Evolutionary conservation across 2,329 filamentous ascomycete genomes (phyloP), one percentile per base, ranked within the genome.

Genomic region (Scedosporium dehoogii): DNA sequence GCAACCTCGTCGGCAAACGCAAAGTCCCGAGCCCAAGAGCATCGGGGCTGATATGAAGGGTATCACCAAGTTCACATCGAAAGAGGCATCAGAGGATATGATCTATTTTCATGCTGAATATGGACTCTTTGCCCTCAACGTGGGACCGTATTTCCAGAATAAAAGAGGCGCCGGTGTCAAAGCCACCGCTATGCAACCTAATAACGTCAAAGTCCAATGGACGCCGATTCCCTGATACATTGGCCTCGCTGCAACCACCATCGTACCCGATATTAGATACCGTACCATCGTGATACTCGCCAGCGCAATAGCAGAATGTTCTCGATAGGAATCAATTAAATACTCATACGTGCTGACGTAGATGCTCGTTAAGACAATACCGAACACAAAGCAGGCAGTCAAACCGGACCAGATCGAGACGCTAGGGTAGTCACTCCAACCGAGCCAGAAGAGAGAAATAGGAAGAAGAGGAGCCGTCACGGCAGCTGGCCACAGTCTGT

Each of bases 371-470:
- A 79, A 74, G 1, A 79, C 80, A 64, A 77, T 78, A 5, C 82
- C 81, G 66, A 85, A 82, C 0, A 83, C 65, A 0, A 78, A 75
- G n/a, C 75, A 79, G 1, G 81, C 80, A 1, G 71, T 69, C 3
- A 85, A 73, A 0, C 79, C 78, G 18, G 76, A 78, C 80, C 81
- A 84, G 18, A 69, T 69, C 2, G 76, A 79, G 25, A 83, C 77
- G 3, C 61, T 69, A 0, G 70, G 59, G 62, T 76, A 73, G 42
- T 75, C 73, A 0, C 79, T 83, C 82, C 82, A 85, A 0, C 76
- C 82, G 71, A 85, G 80, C 81, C 82, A 85, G 69, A 85, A 83
- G 2, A 85, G 72, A 1, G 73, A 74, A 33, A 83, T 71, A 0
- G 82, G 81, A 1, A 85, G 75, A 0, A 75, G 70, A 0, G 79